Evolutionary conservation across 2,329 filamentous ascomycete species (phyloP), one percentile per base, ranked within the genome.

Genomic region (Alternaria postmessia): DNA sequence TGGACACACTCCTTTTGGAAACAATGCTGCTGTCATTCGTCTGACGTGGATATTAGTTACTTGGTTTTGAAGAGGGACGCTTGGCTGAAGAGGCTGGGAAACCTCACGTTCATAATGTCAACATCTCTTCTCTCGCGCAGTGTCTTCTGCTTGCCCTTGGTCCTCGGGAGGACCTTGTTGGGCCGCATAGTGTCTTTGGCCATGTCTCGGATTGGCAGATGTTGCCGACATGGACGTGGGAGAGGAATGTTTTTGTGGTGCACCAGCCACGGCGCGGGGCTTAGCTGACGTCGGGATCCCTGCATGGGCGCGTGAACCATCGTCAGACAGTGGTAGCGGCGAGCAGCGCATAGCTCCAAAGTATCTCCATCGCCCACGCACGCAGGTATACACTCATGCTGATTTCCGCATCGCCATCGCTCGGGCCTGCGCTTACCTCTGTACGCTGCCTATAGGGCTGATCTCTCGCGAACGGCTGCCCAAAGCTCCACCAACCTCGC

Each of bases 21-120:
- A 94, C 90, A 68, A 97, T 97, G 73, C 92, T 96, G 79, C 91
- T 94, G 75, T 89, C 94, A 76, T 97, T 97, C 59, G 93, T 97
- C 77, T 79, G 52, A 18, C 18, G 6, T 44, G 39, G 87, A 91
- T 70, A 43, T 64, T 49, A 51, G 44, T 64, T 46, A 28, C 57
- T 49, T 51, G 48, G 42, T 28, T 44, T 28, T 39, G 24, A 8
- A 34, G 36, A n/a, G 36, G 20, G 28, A 41, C 48, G 46, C 28
- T 32, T 12, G 32, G n/a, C 32, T 26, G 41, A n/a, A 24, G 41
- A 63, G 38, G 28, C 22, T 44, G 34, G 46, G 39, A 26, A 9
- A 49, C 41, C 84, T 79, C 76, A 86, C 85, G 66, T 82, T 83
- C 81, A 87, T 87, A 51, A 87, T 84, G 26, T 83, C 77, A 56